phyloP scores from a whole-genome alignment of 768 basidiomycete species.

The Tulasnella sp. region DNA sequence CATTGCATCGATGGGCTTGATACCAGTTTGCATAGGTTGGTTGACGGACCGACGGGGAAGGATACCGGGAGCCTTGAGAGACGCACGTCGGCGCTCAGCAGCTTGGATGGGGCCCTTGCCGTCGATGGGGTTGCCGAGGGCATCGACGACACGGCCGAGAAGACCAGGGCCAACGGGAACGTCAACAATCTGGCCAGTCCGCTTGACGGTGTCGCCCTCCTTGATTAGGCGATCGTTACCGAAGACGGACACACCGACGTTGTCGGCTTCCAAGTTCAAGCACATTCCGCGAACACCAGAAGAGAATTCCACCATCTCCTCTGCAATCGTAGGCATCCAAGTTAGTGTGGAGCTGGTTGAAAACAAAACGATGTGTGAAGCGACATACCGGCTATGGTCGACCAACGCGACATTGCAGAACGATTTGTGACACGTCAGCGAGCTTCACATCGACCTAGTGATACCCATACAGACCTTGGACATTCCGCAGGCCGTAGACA shows the following conservation, averaged over 20 bases:
- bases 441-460: not conserved
- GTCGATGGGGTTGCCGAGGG: constrained; percentile 99
- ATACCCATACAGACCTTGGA: constrained; percentile 57
- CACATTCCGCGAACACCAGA: constrained; percentile 99
- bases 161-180: constrained; percentile 96
- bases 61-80: constrained; percentile 98
- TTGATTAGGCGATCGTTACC: constrained; percentile 96
- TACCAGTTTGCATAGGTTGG: constrained; percentile 99
- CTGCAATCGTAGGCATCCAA: constrained; percentile 32
- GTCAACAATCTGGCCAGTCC: constrained; percentile 99
- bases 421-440: constrained; percentile 7
- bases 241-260: constrained; percentile 99
- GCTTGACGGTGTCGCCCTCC: constrained; percentile 99
- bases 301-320: constrained; percentile 99
- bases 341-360: not conserved
- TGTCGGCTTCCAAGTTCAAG: constrained; percentile 99
- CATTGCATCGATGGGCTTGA: constrained; percentile 99
- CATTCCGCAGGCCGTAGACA: constrained; percentile 97
- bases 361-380: not conserved
- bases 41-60: constrained; percentile 98
- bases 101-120: constrained; percentile 96
- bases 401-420: constrained; percentile 4
- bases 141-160: constrained; percentile 98
- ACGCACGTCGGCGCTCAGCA: constrained; percentile 89
- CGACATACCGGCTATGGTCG: constrained; percentile 20